These are phyloP conservation scores for Conticribra guillardii DNA, from an alignment of 108 stramenopile species.

Conservation along the genomic window DNA sequence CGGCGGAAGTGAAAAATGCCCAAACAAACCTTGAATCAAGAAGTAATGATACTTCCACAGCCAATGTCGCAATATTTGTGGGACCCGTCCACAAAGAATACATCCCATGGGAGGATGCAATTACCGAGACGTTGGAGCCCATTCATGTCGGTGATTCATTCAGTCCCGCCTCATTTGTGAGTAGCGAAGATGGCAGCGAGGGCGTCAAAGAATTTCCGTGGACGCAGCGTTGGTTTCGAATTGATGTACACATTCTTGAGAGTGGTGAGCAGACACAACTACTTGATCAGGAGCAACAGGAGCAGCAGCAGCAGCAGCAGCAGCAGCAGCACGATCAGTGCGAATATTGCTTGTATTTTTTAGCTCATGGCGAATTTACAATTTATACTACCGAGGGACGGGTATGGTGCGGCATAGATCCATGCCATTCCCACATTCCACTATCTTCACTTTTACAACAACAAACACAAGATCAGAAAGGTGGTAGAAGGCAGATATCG, in stretches of 20 bases:
- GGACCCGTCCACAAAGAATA: constrained; percentile 6
- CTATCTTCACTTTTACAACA: background rate
- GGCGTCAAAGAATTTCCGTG: constrained; percentile 13
- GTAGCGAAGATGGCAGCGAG: no score
- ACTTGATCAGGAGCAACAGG: no score
- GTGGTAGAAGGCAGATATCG: background rate
- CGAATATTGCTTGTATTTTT: constrained; percentile 5
- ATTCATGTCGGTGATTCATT: constrained; percentile 2
- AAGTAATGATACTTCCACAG: background rate
- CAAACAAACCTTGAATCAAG: no score
- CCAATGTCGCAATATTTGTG: background rate
- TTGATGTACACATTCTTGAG: constrained; percentile 2
- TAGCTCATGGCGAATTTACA: constrained; percentile 14
- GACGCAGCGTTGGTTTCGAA: constrained; percentile 10
- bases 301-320: no score
- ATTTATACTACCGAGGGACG: background rate
- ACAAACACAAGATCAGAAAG: no score
- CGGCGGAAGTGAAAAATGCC: no score
- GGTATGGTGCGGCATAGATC: constrained; percentile 12
- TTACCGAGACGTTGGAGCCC: background rate
- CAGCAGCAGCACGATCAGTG: background rate
- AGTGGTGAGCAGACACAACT: no score
- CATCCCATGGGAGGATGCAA: constrained; percentile 1
- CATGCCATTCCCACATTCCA: constrained; percentile 2
- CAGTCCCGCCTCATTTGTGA: constrained; percentile 1